Conservation (phyloP, 768 basidiomycete species). For the Rhodocollybia butyracea region DNA sequence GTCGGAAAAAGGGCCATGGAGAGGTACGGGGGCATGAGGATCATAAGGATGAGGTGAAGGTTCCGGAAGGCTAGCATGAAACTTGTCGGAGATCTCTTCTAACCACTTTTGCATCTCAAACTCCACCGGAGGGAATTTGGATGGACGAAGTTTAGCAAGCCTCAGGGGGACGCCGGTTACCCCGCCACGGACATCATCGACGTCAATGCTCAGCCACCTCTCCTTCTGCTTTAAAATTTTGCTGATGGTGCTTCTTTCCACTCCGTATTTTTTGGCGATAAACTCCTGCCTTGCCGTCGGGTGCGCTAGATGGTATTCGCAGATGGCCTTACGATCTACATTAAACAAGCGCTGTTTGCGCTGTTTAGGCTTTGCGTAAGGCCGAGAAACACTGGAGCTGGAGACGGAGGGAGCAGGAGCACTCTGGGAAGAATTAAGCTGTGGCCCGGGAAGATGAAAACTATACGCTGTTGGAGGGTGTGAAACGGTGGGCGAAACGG, state of each 20-base stretch:
- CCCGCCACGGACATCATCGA: conserved; percentile 45
- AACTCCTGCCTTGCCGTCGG: conserved; percentile 56
- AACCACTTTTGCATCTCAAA: conserved; percentile 59
- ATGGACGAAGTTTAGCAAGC: conserved; percentile 71
- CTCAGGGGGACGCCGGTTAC: conserved; percentile 18
- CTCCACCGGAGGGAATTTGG: conserved; percentile 81
- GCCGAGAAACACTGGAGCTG: not conserved
- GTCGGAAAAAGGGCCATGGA: conserved; percentile 60
- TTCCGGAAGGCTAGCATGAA: conserved; percentile 1
- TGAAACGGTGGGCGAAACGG: not conserved
- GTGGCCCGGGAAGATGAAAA: not conserved
- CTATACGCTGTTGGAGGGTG: not conserved
- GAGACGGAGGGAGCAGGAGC: not conserved
- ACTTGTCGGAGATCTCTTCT: conserved; percentile 19
- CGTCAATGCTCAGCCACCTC: conserved; percentile 60
- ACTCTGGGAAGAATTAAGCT: not conserved
- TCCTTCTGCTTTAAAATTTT: conserved; percentile 63
- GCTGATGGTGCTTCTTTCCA: conserved; percentile 65
- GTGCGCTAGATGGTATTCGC: conserved; percentile 45
- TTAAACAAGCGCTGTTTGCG: conserved; percentile 50
- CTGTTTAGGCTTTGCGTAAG: not conserved
- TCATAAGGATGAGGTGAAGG: conserved; percentile 1
- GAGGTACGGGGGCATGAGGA: conserved; percentile 11
- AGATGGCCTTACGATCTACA: conserved; percentile 53
- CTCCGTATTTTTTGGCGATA: conserved; percentile 37